These are phyloP conservation scores for Lipomyces spencermartinsiae DNA, from an alignment of 805 yeast genomes.

Conservation along the genomic window DNA sequence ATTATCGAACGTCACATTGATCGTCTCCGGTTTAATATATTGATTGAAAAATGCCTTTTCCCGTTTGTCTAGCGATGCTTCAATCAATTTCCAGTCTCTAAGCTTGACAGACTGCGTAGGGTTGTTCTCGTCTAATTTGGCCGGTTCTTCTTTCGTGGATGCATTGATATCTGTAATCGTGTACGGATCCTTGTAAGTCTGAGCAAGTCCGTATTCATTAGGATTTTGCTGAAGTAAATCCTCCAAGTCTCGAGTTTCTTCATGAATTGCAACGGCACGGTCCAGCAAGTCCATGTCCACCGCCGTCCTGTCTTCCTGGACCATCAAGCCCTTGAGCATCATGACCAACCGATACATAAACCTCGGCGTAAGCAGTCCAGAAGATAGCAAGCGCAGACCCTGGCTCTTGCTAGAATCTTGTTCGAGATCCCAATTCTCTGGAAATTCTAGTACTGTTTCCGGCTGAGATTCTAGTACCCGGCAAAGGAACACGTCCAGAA, in stretches of 20 bases:
- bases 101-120: not conserved
- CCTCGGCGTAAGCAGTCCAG: conserved; percentile 18
- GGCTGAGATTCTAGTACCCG: conserved; percentile 11
- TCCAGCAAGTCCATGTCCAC: conserved; percentile 21
- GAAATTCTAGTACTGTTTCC: conserved; percentile 18
- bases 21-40: conserved; percentile 31
- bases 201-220: conserved; percentile 8
- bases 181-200: not conserved
- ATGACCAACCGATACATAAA: conserved; percentile 17
- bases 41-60: conserved; percentile 24
- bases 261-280: conserved; percentile 16
- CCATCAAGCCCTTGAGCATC: conserved; percentile 29
- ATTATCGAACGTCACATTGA: conserved; percentile 21
- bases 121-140: not conserved
- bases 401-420: not conserved
- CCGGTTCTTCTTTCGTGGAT: not conserved
- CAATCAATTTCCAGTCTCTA: conserved; percentile 8
- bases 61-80: conserved; percentile 24
- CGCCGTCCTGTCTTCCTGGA: conserved; percentile 8
- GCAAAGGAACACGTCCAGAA: conserved; percentile 25
- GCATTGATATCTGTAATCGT: not conserved
- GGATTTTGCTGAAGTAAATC: conserved; percentile 9
- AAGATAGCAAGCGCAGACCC: conserved; percentile 21
- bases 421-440: conserved; percentile 9
- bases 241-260: conserved; percentile 18